Evolutionary conservation across 208 protist genomes (phyloP), one percentile per base, ranked within the genome.

Genomic region (Acanthamoeba quina): DNA sequence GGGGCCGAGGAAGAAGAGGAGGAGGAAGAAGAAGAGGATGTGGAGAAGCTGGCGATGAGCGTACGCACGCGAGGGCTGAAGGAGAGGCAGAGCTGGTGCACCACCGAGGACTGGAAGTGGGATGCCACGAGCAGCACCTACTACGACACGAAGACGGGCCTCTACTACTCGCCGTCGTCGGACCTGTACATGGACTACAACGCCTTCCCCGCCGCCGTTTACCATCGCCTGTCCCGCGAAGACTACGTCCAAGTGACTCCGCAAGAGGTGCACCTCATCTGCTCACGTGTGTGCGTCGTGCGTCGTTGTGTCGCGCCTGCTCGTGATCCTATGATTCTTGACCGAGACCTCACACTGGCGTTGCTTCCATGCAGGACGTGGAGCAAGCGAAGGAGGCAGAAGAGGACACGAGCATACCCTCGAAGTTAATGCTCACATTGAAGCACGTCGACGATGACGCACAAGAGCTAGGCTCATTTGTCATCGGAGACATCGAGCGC

Each of bases 161-260:
- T 88, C 41, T 88, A 88, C 80, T 88, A 88, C 54, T 88, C 80
- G 37, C 80, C 80, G 19, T 31, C 80, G 6, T 88, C 52, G 4
- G 80, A 88, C 34, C 80, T 88, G 24, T 88, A 88, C 80, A 41
- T 88, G 44, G 80, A 88, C 54, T 88, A 88, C 80, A 88, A 88
- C 80, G 54, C 54, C 41, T 88, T 66, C 49, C 80, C 80, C 5
- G 80, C 80, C 34, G 80, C 54, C 37, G 15, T 26, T 34, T 88
- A 88, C 80, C 80, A 88, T 6, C 80, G 80, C 54, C 44, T 88
- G 15, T 64, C 44, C 21, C 44, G 54, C 49, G 80, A 88, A 6
- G 54, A 88, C 54, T 88, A 88, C 49, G 80, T 88, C 29, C 24
- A 88, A 60, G 80, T 88, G 15, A 34, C 80, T 44, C 68, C 34